Percentiles rank a stretch among this genome's conserved stretches.
Conservation (phyloP, 441 rosid genomes). For the Arabidopsis hybrid region DNA sequence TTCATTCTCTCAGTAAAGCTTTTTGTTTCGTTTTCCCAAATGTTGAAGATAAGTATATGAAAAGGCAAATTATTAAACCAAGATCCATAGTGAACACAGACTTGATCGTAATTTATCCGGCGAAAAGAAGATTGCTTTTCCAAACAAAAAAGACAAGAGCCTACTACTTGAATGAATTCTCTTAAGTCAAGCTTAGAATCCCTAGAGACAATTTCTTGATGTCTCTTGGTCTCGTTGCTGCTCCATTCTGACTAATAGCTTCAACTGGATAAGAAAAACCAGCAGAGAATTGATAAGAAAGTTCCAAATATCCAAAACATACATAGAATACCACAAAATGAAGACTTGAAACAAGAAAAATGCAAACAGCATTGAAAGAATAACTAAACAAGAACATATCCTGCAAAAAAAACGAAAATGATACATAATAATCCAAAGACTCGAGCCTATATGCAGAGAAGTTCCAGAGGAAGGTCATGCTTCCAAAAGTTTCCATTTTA, state of each 20-base stretch:
- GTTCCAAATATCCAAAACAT: neutral
- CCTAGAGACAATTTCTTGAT: neutral
- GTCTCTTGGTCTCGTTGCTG: slow-evolving; percentile 2
- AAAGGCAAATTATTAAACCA: no score
- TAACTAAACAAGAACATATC: neutral
- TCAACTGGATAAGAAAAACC: slow-evolving; percentile 23
- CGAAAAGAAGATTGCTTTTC: no score
- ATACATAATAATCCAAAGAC: slow-evolving; percentile 3
- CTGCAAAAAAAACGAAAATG: neutral
- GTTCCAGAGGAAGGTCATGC: neutral
- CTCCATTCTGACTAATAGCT: slow-evolving; percentile 18
- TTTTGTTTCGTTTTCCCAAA: no score
- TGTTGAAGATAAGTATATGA: no score
- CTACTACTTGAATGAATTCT: no score
- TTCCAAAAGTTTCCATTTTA: neutral
- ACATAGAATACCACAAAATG: neutral
- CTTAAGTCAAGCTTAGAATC: neutral
- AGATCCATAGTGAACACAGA: no score
- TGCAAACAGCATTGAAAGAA: neutral
- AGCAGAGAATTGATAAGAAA: neutral
- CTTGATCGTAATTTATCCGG: no score
- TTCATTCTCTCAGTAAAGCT: neutral
- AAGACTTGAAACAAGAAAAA: slow-evolving; percentile 3
- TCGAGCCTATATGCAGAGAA: neutral
- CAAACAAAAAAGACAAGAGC: no score